phyloP scores from a whole-genome alignment of 768 basidiomycete genomes.

The Podaxis pistillaris region DNA sequence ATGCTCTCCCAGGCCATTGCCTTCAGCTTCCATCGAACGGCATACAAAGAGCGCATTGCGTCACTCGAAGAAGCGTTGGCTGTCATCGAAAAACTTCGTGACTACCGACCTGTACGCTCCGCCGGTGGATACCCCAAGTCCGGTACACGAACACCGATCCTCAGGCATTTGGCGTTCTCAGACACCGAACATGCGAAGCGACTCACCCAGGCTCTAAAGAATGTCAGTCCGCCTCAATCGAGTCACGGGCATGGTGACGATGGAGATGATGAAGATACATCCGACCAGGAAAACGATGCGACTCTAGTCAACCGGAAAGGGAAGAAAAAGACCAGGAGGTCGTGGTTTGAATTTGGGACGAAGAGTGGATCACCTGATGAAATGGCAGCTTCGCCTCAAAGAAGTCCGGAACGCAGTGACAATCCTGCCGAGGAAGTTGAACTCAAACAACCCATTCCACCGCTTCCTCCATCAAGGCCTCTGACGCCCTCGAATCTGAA shows the following conservation, averaged over 20 bases:
- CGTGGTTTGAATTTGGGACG: constrained; percentile 5
- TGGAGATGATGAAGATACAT: constrained; percentile 19
- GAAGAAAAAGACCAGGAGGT: constrained; percentile 18
- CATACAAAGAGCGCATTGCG: constrained; percentile 70
- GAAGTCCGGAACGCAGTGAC: neutral
- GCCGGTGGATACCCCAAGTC: constrained; percentile 24
- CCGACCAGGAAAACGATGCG: constrained; percentile 17
- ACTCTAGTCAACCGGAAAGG: constrained; percentile 20
- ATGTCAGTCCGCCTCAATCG: constrained; percentile 20
- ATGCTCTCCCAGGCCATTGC: constrained; percentile 73
- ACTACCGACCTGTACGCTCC: constrained; percentile 53
- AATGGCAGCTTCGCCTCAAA: neutral
- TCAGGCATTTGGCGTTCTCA: constrained; percentile 26
- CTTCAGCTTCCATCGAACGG: constrained; percentile 74
- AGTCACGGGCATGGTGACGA: constrained; percentile 20
- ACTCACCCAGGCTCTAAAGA: constrained; percentile 29
- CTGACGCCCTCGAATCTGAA: constrained; percentile 22
- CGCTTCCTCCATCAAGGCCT: constrained; percentile 12
- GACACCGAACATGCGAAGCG: constrained; percentile 47
- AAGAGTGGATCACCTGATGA: neutral
- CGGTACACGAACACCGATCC: constrained; percentile 42
- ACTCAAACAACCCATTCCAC: constrained; percentile 4
- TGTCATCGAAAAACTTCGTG: constrained; percentile 65
- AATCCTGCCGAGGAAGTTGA: constrained; percentile 19
- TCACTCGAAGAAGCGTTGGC: constrained; percentile 50